Conservation (phyloP, 2,329 filamentous ascomycete species). For the Claviceps lovelessii region DNA sequence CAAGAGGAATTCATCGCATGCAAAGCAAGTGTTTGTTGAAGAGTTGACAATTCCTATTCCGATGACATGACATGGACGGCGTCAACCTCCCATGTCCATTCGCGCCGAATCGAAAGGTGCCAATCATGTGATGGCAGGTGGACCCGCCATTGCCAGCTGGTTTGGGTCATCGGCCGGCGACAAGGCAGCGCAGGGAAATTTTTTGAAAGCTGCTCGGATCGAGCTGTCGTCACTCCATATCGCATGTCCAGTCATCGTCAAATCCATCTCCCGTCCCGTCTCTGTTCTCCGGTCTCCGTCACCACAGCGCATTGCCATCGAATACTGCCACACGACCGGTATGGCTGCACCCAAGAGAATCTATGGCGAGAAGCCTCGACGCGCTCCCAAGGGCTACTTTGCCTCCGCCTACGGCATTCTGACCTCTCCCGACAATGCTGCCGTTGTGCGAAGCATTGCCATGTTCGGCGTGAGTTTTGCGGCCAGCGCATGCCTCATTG, state of each 20-base stretch:
- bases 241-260: neutral
- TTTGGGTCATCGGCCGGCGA: neutral
- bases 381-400: slow-evolving; percentile 37
- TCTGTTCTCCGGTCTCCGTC: neutral
- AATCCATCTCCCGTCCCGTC: neutral
- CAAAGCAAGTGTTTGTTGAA: neutral
- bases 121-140: slow-evolving; percentile 5
- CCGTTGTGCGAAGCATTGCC: slow-evolving; percentile 52
- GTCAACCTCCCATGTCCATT: neutral
- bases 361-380: slow-evolving; percentile 32
- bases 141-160: neutral
- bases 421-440: slow-evolving; percentile 53
- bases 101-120: neutral
- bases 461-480: slow-evolving; percentile 48
- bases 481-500: neutral
- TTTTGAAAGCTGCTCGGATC: neutral
- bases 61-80: neutral
- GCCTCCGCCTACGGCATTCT: slow-evolving; percentile 45
- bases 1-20: neutral
- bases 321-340: neutral
- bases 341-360: slow-evolving; percentile 54
- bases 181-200: neutral
- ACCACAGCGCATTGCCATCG: neutral
- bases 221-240: neutral
- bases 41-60: neutral